A percentile compares a stretch with the other conserved stretches of the same genome.
phyloP scores from a whole-genome alignment of 129 eudicot genomes.

The Flaveria ramosissima region DNA sequence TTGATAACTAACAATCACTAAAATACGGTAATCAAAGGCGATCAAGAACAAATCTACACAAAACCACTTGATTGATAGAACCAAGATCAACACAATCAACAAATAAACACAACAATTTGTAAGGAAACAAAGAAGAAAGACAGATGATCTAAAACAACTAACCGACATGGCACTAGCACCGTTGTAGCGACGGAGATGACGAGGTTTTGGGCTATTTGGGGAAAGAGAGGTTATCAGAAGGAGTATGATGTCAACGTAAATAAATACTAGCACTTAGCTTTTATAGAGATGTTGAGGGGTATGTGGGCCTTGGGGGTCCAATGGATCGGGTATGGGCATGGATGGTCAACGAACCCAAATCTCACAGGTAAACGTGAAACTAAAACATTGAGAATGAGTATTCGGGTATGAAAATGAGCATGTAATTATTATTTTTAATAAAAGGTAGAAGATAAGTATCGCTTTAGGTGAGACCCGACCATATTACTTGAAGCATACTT shows the following conservation, averaged over 20 bases:
- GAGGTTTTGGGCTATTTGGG: constrained; percentile 1
- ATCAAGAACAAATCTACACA: constrained; percentile 2
- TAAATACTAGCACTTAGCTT: constrained; percentile 14
- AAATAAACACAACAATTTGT: neutral
- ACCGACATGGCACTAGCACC: constrained; percentile 31
- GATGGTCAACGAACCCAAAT: too few relatives aligned
- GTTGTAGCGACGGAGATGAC: constrained; percentile 6
- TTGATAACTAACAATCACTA: constrained; percentile 4
- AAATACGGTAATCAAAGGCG: neutral
- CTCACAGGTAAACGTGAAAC: too few relatives aligned
- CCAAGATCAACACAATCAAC: too few relatives aligned
- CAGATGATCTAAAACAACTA: constrained; percentile 3
- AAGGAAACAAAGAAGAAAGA: neutral
- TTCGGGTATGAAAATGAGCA: too few relatives aligned
- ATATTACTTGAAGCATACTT: too few relatives aligned
- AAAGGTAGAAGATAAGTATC: too few relatives aligned
- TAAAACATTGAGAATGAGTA: too few relatives aligned
- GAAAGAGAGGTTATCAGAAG: neutral
- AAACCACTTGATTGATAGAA: constrained; percentile 16
- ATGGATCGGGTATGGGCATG: too few relatives aligned
- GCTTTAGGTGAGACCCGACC: too few relatives aligned
- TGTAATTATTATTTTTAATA: too few relatives aligned
- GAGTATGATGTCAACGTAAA: too few relatives aligned
- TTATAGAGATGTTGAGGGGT: neutral
- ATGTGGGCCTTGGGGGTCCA: too few relatives aligned